phyloP scores from a whole-genome alignment of 192 early-diverging fungal species.

The Kickxella alabastrina region DNA sequence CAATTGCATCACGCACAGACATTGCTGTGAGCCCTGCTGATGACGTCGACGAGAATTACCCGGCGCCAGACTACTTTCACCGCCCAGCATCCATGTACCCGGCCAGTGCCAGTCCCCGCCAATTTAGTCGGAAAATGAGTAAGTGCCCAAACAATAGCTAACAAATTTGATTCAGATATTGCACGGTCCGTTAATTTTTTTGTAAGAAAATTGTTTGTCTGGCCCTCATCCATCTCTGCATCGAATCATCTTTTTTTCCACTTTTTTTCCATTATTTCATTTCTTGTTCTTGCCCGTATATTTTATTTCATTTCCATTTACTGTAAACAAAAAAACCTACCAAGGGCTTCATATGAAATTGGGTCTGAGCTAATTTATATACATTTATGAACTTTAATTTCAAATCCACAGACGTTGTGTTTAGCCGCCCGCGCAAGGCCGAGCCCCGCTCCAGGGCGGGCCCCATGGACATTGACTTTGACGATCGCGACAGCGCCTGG shows the following conservation, averaged over 20 bases:
- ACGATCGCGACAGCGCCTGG: conserved; percentile 40
- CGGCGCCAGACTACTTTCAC: background rate
- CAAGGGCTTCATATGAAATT: too few relatives aligned
- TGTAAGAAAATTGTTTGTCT: too few relatives aligned
- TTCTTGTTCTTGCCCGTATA: background rate
- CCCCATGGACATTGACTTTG: conserved; percentile 45
- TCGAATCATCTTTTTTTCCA: too few relatives aligned
- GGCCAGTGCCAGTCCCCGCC: background rate
- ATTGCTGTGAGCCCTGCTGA: conserved; percentile 4
- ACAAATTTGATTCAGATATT: too few relatives aligned
- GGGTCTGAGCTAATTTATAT: too few relatives aligned
- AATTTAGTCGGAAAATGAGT: background rate
- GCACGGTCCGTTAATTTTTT: too few relatives aligned
- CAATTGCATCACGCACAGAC: background rate
- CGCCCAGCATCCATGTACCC: background rate
- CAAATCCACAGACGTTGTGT: conserved; percentile 21
- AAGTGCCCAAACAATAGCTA: background rate
- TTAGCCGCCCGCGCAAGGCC: conserved; percentile 7
- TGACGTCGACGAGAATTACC: conserved; percentile 22
- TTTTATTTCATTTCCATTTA: too few relatives aligned
- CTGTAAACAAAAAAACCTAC: too few relatives aligned
- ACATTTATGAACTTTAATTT: conserved; percentile 39
- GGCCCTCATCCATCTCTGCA: too few relatives aligned
- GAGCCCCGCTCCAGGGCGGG: conserved; percentile 18
- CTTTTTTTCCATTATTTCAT: background rate